phyloP scores from a whole-genome alignment of 2,329 filamentous ascomycete genomes.

The Fusarium continuum region DNA sequence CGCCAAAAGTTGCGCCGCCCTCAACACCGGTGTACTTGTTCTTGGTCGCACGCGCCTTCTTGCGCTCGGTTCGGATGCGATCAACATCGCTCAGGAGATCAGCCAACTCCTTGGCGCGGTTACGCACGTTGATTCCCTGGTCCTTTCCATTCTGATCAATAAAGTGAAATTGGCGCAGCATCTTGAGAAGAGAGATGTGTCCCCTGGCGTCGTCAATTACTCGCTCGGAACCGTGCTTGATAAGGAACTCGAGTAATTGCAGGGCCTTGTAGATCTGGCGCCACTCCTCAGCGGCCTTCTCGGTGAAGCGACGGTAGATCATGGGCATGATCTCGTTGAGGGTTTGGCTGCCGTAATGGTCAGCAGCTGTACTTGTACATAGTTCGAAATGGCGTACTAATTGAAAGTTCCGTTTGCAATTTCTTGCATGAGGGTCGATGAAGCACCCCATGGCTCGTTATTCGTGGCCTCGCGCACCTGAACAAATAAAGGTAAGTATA shows the following conservation, averaged over 20 bases:
- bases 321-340: conserved; percentile 99
- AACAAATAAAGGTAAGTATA: conserved; percentile 26
- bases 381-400: conserved; percentile 72
- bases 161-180: conserved; percentile 98
- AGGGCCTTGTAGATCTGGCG: conserved; percentile 98
- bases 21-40: conserved; percentile 97
- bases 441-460: conserved; percentile 96
- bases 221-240: conserved; percentile 97
- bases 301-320: conserved; percentile 99
- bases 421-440: conserved; percentile 90
- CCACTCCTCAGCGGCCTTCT: conserved; percentile 98
- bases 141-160: conserved; percentile 98
- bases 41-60: conserved; percentile 89
- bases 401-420: conserved; percentile 98
- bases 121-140: conserved; percentile 96
- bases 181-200: conserved; percentile 94
- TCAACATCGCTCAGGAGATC: conserved; percentile 95
- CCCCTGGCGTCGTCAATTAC: conserved; percentile 97
- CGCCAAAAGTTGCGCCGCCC: conserved; percentile 73
- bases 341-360: conserved; percentile 73
- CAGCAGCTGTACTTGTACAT: conserved; percentile 18
- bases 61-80: conserved; percentile 79
- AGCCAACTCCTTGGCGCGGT: conserved; percentile 92
- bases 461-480: conserved; percentile 98
- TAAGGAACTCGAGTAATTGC: conserved; percentile 93